These are phyloP conservation scores for Oryza glumipatula DNA, from an alignment of 176 grass and related monocot genomes.

Conservation along the genomic window DNA sequence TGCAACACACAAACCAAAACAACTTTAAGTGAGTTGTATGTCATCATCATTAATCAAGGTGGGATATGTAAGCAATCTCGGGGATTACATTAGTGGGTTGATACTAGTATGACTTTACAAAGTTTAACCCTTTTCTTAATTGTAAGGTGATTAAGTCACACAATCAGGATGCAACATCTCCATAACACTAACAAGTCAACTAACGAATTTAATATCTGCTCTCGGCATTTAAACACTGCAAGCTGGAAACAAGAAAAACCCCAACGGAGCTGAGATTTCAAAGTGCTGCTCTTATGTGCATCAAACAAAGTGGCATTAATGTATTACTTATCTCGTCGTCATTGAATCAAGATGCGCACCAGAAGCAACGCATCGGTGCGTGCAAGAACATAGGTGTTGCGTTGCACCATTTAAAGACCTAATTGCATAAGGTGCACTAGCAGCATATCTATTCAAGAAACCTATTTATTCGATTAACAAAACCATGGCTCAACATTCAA, in stretches of 20 bases:
- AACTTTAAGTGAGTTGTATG: conserved; percentile 67
- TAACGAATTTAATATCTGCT: conserved; percentile 61
- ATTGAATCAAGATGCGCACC: conserved; percentile 58
- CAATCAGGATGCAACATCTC: conserved; percentile 35
- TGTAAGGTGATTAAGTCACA: conserved; percentile 26
- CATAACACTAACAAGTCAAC: conserved; percentile 67
- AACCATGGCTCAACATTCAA: conserved; percentile 59
- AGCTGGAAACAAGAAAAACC: conserved; percentile 55
- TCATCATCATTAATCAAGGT: conserved; percentile 61
- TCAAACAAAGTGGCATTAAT: conserved; percentile 74
- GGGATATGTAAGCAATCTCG: conserved; percentile 51
- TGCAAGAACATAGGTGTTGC: conserved; percentile 22
- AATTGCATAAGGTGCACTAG: conserved; percentile 50
- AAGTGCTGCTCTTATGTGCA: conserved; percentile 62
- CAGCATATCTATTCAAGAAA: conserved; percentile 36
- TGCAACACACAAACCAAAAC: conserved; percentile 64
- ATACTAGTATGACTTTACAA: conserved; percentile 39
- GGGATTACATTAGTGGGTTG: conserved; percentile 48
- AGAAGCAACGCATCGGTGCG: conserved; percentile 40
- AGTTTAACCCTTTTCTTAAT: conserved; percentile 37
- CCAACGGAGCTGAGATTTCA: conserved; percentile 44
- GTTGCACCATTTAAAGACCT: conserved; percentile 60
- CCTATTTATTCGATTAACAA: conserved; percentile 47
- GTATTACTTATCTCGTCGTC: conserved; percentile 59
- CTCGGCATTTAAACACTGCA: conserved; percentile 64